These are phyloP conservation scores for Sarocladium brachiariae DNA, from an alignment of 2,329 filamentous ascomycete genomes.

Conservation along the genomic window DNA sequence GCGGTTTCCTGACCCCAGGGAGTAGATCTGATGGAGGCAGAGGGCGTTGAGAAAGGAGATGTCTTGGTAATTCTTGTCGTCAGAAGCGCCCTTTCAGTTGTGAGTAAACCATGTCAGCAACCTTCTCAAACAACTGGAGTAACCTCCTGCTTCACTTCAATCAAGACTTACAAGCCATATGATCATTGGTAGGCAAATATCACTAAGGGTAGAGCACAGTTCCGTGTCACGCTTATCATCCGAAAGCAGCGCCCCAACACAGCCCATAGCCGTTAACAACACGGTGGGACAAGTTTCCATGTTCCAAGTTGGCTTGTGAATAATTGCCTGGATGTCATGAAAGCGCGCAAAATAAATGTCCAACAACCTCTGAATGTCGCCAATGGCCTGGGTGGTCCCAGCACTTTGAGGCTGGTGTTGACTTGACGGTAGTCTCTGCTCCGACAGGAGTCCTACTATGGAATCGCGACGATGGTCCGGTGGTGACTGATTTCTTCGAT, in stretches of 20 bases:
- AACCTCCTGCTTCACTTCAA: no score
- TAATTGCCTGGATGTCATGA: conserved; percentile 22
- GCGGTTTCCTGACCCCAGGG: conserved; percentile 24
- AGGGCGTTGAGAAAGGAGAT: conserved; percentile 21
- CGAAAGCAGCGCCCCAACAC: conserved; percentile 21
- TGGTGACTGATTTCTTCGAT: neutral
- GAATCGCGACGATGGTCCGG: neutral
- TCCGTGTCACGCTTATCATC: conserved; percentile 12
- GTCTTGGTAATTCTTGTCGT: conserved; percentile 14
- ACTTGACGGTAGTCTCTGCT: neutral
- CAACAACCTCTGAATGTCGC: neutral
- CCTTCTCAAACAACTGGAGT: neutral
- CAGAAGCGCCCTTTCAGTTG: conserved; percentile 16
- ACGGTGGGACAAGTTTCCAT: conserved; percentile 17
- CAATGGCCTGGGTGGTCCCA: neutral
- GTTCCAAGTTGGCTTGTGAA: conserved; percentile 24
- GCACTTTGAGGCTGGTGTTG: neutral
- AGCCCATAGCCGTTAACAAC: conserved; percentile 23
- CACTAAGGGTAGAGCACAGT: conserved; percentile 17
- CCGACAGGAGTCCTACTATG: neutral
- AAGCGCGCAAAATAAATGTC: conserved; percentile 20
- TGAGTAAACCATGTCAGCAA: neutral
- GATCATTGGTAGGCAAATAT: conserved; percentile 21
- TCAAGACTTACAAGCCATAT: conserved; percentile 19
- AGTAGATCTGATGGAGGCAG: conserved; percentile 25